Evolutionary conservation across 2,329 filamentous ascomycete genomes (phyloP).

Genomic region (Capronia epimyces): DNA sequence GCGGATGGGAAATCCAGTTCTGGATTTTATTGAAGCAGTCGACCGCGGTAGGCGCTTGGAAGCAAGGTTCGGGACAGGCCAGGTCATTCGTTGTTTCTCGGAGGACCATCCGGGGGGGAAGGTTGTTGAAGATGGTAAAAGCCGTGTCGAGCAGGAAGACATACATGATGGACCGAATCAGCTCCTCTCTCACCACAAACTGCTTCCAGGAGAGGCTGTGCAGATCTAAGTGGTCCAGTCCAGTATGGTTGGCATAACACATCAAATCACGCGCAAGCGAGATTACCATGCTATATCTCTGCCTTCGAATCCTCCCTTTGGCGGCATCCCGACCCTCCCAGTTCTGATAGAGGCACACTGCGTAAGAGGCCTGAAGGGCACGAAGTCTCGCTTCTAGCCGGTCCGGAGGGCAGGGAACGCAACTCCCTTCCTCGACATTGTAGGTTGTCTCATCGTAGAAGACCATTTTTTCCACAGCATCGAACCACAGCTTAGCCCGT

Average conservation of each 20-base stretch:
- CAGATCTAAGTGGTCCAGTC: constrained; percentile 24
- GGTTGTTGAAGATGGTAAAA: constrained; percentile 41
- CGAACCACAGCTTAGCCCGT: constrained; percentile 36
- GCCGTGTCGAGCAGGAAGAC: constrained; percentile 39
- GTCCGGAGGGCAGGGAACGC: constrained; percentile 28
- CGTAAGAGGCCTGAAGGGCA: constrained; percentile 36
- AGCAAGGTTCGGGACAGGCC: constrained; percentile 36
- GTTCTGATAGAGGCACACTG: constrained; percentile 39
- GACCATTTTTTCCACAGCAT: constrained; percentile 38
- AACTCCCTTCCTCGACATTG: constrained; percentile 8
- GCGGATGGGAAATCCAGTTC: background rate
- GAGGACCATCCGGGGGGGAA: constrained; percentile 39
- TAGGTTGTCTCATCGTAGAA: constrained; percentile 38
- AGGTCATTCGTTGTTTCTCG: constrained; percentile 39
- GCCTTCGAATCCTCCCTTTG: constrained; percentile 36
- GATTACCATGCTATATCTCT: constrained; percentile 30
- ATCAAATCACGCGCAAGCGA: constrained; percentile 33
- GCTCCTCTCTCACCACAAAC: constrained; percentile 35
- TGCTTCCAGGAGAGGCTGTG: constrained; percentile 35
- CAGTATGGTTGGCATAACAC: constrained; percentile 27
- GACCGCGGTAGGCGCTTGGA: constrained; percentile 35
- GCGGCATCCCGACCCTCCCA: constrained; percentile 37
- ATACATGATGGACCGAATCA: constrained; percentile 36
- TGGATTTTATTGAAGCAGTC: constrained; percentile 27
- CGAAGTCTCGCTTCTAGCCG: constrained; percentile 27